Evolutionary conservation across 2,329 filamentous ascomycete species (phyloP).

Genomic region (Leptoxyphium fumago): DNA sequence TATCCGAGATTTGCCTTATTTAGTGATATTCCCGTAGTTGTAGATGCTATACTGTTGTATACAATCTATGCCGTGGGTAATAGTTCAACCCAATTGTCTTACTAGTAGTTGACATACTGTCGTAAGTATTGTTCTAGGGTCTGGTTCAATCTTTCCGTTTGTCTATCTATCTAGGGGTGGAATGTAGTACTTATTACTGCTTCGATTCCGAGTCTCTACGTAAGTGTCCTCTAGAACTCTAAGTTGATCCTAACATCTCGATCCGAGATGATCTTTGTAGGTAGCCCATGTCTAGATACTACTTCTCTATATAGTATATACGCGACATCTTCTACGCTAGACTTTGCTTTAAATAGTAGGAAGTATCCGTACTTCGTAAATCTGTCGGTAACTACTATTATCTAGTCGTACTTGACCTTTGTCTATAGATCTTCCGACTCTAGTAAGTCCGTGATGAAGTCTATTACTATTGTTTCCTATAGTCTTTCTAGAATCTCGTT

Average conservation of each 20-base stretch:
- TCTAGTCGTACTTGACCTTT: background rate
- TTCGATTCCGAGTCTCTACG: background rate
- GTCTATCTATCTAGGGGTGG: background rate
- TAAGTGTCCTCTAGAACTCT: background rate
- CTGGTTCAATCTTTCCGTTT: background rate
- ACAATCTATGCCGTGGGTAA: background rate
- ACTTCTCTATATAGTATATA: background rate
- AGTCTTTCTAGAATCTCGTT: background rate
- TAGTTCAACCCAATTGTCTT: background rate
- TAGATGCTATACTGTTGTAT: background rate
- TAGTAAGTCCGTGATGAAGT: background rate
- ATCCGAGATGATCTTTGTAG: background rate
- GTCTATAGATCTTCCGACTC: background rate
- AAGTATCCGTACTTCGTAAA: background rate
- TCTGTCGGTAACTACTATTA: background rate
- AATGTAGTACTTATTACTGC: background rate
- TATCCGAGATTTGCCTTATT: background rate
- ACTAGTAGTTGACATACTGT: background rate
- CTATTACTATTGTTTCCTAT: background rate
- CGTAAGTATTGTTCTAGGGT: background rate
- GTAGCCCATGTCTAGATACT: background rate
- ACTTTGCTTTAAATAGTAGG: background rate
- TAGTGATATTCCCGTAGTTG: background rate
- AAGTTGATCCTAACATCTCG: background rate
- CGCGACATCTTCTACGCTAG: background rate